phyloP scores from a whole-genome alignment of 192 early-diverging fungal genomes.

The Rhizoclosmatium sp. region DNA sequence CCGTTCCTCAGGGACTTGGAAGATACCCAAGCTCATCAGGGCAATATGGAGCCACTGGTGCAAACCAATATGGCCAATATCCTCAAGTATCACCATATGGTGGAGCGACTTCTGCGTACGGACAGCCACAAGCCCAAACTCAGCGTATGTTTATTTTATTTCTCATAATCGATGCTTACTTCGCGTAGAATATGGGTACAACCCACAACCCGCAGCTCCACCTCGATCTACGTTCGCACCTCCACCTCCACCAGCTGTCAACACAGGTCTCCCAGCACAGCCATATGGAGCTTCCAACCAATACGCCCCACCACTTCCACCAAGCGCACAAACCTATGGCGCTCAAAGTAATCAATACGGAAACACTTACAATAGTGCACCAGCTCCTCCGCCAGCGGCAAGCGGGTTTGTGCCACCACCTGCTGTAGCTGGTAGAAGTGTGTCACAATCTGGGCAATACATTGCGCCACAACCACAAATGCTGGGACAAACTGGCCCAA shows the following conservation, averaged over 20 bases:
- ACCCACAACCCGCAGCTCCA: not conserved
- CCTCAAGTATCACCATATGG: not conserved
- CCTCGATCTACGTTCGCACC: conserved; percentile 40
- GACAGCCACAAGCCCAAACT: not conserved
- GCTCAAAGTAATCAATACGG: conserved; percentile 38
- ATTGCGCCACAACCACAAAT: conserved; percentile 36
- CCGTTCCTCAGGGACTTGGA: conserved; percentile 9
- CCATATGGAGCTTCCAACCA: not conserved
- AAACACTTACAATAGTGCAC: conserved; percentile 34
- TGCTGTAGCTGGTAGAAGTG: conserved; percentile 40
- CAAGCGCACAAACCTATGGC: conserved; percentile 12
- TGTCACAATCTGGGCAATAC: conserved; percentile 25
- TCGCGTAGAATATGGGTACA: conserved; percentile 6
- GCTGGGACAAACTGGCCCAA: conserved; percentile 32
- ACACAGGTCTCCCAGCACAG: conserved; percentile 38
- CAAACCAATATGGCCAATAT: not conserved
- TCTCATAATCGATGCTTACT: not conserved
- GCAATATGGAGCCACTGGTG: not conserved
- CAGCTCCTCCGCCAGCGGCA: conserved; percentile 46
- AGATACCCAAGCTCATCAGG: conserved; percentile 16
- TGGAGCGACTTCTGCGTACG: not conserved
- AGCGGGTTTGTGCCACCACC: conserved; percentile 47
- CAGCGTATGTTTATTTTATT: not conserved
- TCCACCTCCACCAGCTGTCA: conserved; percentile 40
- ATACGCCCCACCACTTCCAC: conserved; percentile 14